These are phyloP conservation scores for Cladosporium sp. DNA, from an alignment of 2,329 filamentous ascomycete species.

Conservation along the genomic window DNA sequence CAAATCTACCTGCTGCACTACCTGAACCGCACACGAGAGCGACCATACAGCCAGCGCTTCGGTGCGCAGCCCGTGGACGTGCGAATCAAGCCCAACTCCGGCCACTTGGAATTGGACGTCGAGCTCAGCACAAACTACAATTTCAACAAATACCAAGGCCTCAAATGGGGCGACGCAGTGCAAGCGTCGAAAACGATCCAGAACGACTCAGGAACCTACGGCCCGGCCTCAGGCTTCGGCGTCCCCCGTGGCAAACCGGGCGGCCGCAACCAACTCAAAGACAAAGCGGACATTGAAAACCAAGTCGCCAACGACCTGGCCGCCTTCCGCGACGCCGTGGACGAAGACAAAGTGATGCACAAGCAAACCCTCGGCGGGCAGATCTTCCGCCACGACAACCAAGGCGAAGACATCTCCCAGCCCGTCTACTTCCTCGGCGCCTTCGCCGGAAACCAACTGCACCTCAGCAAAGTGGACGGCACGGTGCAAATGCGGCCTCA, in stretches of 20 bases:
- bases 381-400: conserved; percentile 59
- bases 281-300: conserved; percentile 41
- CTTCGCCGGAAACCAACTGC: conserved; percentile 80
- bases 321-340: conserved; percentile 65
- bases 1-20: conserved; percentile 77
- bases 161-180: conserved; percentile 77
- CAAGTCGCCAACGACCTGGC: conserved; percentile 34
- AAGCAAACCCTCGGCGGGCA: conserved; percentile 85
- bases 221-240: conserved; percentile 44
- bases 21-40: conserved; percentile 66
- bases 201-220: conserved; percentile 41
- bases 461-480: conserved; percentile 78
- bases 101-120: conserved; percentile 90
- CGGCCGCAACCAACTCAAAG: conserved; percentile 34
- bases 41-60: conserved; percentile 56
- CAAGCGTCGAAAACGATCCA: conserved; percentile 43
- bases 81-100: conserved; percentile 75
- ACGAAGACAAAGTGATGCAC: conserved; percentile 67
- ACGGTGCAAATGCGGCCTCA: conserved; percentile 88
- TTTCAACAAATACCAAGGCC: conserved; percentile 80
- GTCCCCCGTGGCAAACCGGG: conserved; percentile 19
- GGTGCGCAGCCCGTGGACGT: conserved; percentile 63
- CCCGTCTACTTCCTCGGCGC: conserved; percentile 82
- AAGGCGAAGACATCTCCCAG: conserved; percentile 60
- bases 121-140: conserved; percentile 67